Evolutionary conservation across 164 flowering plant genomes (phyloP), one percentile per base, ranked within the genome.

Genomic region (Liriodendron chinense): DNA sequence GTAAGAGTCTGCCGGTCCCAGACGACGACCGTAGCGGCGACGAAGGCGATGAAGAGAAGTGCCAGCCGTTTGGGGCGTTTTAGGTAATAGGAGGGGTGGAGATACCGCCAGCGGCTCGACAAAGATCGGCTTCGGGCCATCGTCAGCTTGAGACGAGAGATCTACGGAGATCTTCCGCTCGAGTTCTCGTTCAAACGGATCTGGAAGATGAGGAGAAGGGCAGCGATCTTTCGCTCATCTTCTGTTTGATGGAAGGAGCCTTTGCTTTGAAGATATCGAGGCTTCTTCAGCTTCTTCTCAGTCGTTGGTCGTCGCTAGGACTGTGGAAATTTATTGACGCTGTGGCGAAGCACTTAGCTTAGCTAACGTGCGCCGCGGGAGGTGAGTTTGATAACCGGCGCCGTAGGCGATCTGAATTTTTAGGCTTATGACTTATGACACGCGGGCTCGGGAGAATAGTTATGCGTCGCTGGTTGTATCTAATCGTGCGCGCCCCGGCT

Each of bases 1-100:
- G 86, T 77, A 7, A 92, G 88, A 66, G 92, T 89, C 74, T 91
- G 97, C 8, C 98, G 98, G 86, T 96, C 99, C 98, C 97, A 94
- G 49, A 94, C 80, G 16, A 94, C 10, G n/a, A 88, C 80, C 23
- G 89, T 43, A 43, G 76, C 77, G 24, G 72, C 75, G 16, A 96
- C 96, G 50, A 96, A 96, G 22, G 77, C 83, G 3, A 94, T 84
- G 82, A 96, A 83, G 24, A 94, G 84, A 50, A 92, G 57, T 16
- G 96, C 98, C 48, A 96, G 72, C 3, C 94, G 88, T 68, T 88
- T 89, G 2, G 98, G 98, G 9, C 97, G 83, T 81, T 91, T 94
- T 63, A 94, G 82, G 75, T 94, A 94, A 79, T 94, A 91, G n/a
- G 90, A 81, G 0, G 92, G 94, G 65, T 85, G 80, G 3, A 90